phyloP scores from a whole-genome alignment of 441 rosid species.

The Macaranga tanarius region DNA sequence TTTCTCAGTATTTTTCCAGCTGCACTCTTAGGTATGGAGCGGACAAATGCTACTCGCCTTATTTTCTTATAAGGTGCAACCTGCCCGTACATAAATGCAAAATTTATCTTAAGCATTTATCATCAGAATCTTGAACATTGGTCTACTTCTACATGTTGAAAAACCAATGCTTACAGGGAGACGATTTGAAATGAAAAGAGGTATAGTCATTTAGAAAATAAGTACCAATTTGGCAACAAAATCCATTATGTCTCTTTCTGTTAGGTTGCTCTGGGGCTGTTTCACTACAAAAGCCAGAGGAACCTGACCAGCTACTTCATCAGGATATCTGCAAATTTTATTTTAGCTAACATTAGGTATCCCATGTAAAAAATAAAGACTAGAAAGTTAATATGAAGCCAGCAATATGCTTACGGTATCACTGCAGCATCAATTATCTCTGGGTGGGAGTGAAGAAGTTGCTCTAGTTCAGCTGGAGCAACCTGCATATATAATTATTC shows the following conservation, averaged over 20 bases:
- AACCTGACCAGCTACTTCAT: slow-evolving; percentile 43
- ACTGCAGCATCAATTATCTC: slow-evolving; percentile 44
- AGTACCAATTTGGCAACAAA: slow-evolving; percentile 40
- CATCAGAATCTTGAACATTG: too few relatives aligned
- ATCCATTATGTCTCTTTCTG: slow-evolving; percentile 28
- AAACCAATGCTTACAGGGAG: too few relatives aligned
- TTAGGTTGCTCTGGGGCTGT: slow-evolving; percentile 27
- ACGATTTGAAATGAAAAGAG: too few relatives aligned
- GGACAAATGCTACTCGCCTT: background rate
- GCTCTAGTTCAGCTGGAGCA: slow-evolving; percentile 47
- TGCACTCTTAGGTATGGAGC: background rate
- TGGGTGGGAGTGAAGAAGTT: slow-evolving; percentile 39
- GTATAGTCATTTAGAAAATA: too few relatives aligned
- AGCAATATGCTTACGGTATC: slow-evolving; percentile 25
- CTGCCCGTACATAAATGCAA: slow-evolving; percentile 22
- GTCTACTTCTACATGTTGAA: too few relatives aligned
- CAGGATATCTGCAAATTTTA: slow-evolving; percentile 33
- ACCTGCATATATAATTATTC: slow-evolving; percentile 24
- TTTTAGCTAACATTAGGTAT: too few relatives aligned
- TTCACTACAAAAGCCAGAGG: slow-evolving; percentile 47
- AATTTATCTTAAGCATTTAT: too few relatives aligned
- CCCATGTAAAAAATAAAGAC: too few relatives aligned
- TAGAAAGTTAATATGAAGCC: too few relatives aligned
- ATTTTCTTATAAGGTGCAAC: slow-evolving; percentile 28
- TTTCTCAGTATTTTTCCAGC: background rate